A percentile compares a stretch with the other conserved stretches of the same genome.
phyloP scores from a whole-genome alignment of 345 rosid genomes.

The Bruguiera parviflora region DNA sequence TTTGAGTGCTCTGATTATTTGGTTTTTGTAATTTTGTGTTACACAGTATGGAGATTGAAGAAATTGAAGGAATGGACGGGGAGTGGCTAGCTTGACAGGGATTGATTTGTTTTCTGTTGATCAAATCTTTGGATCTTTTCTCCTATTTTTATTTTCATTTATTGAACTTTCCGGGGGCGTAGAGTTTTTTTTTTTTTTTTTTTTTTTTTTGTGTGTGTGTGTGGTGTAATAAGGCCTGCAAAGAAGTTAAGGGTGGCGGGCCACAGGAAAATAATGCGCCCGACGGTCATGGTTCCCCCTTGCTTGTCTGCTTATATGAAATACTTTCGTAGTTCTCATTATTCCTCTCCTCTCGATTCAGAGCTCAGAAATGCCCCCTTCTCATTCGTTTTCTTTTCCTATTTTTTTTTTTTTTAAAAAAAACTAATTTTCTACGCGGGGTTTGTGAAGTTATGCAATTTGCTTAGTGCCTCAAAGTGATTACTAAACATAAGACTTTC shows the following conservation, averaged over 20 bases:
- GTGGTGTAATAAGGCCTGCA: constrained; percentile 45
- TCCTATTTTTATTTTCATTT: constrained; percentile 11
- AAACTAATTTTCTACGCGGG: not conserved
- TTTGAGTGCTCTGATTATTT: constrained; percentile 21
- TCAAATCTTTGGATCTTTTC: constrained; percentile 46
- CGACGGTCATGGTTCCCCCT: constrained; percentile 20
- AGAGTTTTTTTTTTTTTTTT: constrained; percentile 11
- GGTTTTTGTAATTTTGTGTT: constrained; percentile 11
- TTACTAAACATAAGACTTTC: not conserved
- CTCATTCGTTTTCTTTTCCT: too few relatives aligned
- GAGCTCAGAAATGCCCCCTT: too few relatives aligned
- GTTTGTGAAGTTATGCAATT: too few relatives aligned
- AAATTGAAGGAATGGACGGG: constrained; percentile 81
- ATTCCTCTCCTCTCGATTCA: not conserved
- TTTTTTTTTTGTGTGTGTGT: too few relatives aligned
- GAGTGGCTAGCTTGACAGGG: constrained; percentile 89
- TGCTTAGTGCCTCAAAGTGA: not conserved
- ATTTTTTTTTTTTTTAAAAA: not conserved
- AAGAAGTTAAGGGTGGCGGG: constrained; percentile 27
- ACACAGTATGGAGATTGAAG: constrained; percentile 90
- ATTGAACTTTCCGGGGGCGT: constrained; percentile 17
- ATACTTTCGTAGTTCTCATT: not conserved
- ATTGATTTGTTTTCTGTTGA: constrained; percentile 52
- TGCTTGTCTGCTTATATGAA: constrained; percentile 7
- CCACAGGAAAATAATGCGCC: constrained; percentile 33